Evolutionary conservation across 108 stramenopile genomes (phyloP).

Genomic region (Skeletonema tropicum): DNA sequence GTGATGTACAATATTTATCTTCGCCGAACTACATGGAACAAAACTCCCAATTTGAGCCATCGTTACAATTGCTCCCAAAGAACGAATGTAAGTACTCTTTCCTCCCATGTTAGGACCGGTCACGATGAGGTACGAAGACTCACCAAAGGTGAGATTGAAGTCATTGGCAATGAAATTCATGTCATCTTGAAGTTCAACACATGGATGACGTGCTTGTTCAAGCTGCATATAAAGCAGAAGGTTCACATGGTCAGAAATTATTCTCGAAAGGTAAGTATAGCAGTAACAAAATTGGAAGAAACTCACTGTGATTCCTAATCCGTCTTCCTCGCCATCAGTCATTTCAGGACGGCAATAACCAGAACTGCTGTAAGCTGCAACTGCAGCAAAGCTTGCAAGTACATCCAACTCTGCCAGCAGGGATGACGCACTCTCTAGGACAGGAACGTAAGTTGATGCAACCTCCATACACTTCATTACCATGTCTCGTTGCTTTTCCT

Average conservation of each 20-base stretch:
- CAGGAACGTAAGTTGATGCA: constrained; percentile 84
- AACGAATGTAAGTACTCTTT: constrained; percentile 95
- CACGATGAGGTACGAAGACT: constrained; percentile 83
- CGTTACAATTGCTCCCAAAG: constrained; percentile 89
- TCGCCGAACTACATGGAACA: constrained; percentile 84
- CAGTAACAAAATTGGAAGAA: neutral
- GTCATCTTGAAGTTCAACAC: constrained; percentile 92
- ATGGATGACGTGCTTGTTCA: constrained; percentile 92
- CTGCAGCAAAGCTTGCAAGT: constrained; percentile 78
- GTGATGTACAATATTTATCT: constrained; percentile 91
- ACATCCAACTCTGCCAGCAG: constrained; percentile 86
- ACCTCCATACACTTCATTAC: constrained; percentile 82
- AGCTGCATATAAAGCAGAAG: constrained; percentile 35
- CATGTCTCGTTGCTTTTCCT: constrained; percentile 70
- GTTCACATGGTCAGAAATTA: neutral
- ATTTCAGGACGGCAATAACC: constrained; percentile 90
- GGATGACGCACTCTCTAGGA: constrained; percentile 71
- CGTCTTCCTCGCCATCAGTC: constrained; percentile 85
- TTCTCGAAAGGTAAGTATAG: neutral
- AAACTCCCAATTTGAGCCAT: constrained; percentile 96
- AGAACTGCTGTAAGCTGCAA: constrained; percentile 83
- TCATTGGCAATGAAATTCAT: constrained; percentile 97
- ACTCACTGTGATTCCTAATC: constrained; percentile 76
- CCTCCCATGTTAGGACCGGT: constrained; percentile 99
- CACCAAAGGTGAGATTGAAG: constrained; percentile 70